Conservation (phyloP, 169 alveolate genomes). For the Haemoproteus tartakovskyi region DNA sequence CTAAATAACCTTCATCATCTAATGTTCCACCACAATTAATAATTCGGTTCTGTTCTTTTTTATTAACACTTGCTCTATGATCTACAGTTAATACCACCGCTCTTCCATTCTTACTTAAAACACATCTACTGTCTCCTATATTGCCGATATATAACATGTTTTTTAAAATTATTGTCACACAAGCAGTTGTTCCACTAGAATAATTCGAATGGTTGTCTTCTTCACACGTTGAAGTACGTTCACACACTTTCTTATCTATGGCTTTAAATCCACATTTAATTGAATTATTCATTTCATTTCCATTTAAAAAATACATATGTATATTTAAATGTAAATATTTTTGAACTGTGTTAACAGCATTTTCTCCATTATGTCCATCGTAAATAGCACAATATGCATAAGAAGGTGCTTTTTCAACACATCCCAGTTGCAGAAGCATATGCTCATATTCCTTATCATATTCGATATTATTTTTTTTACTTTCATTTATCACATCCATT, state of each 20-base stretch:
- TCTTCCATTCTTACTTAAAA: slow-evolving; percentile 88
- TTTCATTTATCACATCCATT: neutral
- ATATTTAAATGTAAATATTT: slow-evolving; percentile 69
- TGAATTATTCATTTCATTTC: slow-evolving; percentile 47
- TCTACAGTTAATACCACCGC: slow-evolving; percentile 94
- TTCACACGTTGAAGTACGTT: slow-evolving; percentile 63
- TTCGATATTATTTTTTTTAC: neutral
- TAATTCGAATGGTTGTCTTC: slow-evolving; percentile 71
- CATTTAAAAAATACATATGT: slow-evolving; percentile 36
- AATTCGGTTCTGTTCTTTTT: slow-evolving; percentile 89
- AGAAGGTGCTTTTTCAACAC: slow-evolving; percentile 4
- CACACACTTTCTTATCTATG: slow-evolving; percentile 71
- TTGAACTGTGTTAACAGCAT: slow-evolving; percentile 71
- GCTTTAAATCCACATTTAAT: slow-evolving; percentile 70
- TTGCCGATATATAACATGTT: slow-evolving; percentile 87
- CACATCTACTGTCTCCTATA: slow-evolving; percentile 99
- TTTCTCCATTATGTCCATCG: slow-evolving; percentile 80
- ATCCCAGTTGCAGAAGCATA: neutral
- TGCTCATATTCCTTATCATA: slow-evolving; percentile 27
- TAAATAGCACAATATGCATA: slow-evolving; percentile 73
- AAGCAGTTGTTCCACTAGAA: slow-evolving; percentile 67
- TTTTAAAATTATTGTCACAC: slow-evolving; percentile 45
- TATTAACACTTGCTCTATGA: slow-evolving; percentile 95
- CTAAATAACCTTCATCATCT: slow-evolving; percentile 90
- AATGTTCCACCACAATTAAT: slow-evolving; percentile 94